Conservation (phyloP, 495 filamentous ascomycete genomes). For the Endocarpon pusillum region DNA sequence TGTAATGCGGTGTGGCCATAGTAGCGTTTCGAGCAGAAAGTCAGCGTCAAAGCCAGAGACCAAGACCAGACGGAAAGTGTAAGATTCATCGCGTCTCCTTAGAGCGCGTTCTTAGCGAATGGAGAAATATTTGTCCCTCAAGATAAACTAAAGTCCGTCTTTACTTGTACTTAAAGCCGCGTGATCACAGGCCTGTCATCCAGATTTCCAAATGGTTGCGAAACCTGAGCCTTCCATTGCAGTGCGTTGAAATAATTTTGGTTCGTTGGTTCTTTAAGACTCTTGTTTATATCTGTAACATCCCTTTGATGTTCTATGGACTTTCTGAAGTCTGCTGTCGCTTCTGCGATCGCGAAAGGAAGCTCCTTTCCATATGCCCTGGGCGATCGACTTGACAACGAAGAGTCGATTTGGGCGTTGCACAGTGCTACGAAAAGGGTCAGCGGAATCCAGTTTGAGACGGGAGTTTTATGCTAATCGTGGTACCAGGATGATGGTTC, state of each 20-base stretch:
- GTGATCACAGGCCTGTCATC: background rate
- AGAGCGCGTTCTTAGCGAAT: no score
- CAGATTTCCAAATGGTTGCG: background rate
- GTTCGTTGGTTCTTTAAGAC: background rate
- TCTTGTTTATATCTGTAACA: background rate
- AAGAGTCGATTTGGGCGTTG: conserved; percentile 81
- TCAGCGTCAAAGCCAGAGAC: no score
- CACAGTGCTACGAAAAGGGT: conserved; percentile 85
- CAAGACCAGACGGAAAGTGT: no score
- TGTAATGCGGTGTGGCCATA: no score
- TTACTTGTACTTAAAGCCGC: conserved; percentile 1
- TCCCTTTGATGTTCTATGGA: conserved; percentile 45
- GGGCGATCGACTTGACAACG: conserved; percentile 74
- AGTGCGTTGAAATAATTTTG: no score
- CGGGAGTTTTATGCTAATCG: conserved; percentile 3
- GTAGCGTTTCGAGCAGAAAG: no score
- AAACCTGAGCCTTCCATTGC: no score
- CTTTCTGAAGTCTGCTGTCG: conserved; percentile 92
- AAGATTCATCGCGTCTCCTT: no score
- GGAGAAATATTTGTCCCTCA: no score
- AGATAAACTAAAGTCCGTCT: conserved; percentile 2
- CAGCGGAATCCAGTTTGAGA: conserved; percentile 4
- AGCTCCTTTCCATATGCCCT: conserved; percentile 82
- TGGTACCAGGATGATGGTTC: conserved; percentile 66
- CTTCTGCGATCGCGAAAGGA: conserved; percentile 88